phyloP scores from a whole-genome alignment of 495 filamentous ascomycete species.

The Pseudevernia furfuracea region DNA sequence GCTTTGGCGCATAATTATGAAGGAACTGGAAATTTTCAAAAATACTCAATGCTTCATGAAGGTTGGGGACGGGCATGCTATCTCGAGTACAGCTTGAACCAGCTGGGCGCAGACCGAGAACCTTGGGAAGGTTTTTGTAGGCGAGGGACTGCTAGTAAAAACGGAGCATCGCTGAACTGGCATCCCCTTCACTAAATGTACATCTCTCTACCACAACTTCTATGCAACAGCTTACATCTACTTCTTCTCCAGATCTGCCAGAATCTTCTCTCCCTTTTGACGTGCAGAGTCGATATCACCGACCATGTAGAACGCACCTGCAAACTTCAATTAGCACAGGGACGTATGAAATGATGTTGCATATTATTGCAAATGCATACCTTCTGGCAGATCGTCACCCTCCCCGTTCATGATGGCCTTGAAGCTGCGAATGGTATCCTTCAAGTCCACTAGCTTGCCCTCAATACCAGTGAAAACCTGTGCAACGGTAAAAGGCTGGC shows the following conservation, averaged over 20 bases:
- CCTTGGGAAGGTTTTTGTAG: slow-evolving; percentile 6
- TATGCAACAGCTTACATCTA: slow-evolving; percentile 17
- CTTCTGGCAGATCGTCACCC: slow-evolving; percentile 90
- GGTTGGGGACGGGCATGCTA: background rate
- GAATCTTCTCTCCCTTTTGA: slow-evolving; percentile 98
- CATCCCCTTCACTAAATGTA: slow-evolving; percentile 13
- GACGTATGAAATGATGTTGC: slow-evolving; percentile 3
- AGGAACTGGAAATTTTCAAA: too few species aligned
- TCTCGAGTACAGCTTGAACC: background rate
- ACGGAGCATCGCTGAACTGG: background rate
- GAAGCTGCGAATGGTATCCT: slow-evolving; percentile 96
- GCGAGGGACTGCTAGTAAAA: slow-evolving; percentile 5
- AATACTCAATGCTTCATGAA: background rate
- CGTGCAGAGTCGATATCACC: slow-evolving; percentile 88
- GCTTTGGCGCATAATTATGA: background rate
- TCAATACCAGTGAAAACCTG: slow-evolving; percentile 99
- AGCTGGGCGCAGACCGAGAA: too few species aligned
- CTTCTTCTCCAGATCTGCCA: slow-evolving; percentile 78
- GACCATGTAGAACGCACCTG: slow-evolving; percentile 93
- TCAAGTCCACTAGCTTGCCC: slow-evolving; percentile 92
- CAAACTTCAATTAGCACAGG: slow-evolving; percentile 14
- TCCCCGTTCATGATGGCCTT: slow-evolving; percentile 95
- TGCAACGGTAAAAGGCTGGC: slow-evolving; percentile 97
- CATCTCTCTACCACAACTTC: slow-evolving; percentile 7
- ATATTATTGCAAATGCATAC: slow-evolving; percentile 32